Evolutionary conservation across 83 land plant genomes (phyloP).

Genomic region (Picea mariana): DNA sequence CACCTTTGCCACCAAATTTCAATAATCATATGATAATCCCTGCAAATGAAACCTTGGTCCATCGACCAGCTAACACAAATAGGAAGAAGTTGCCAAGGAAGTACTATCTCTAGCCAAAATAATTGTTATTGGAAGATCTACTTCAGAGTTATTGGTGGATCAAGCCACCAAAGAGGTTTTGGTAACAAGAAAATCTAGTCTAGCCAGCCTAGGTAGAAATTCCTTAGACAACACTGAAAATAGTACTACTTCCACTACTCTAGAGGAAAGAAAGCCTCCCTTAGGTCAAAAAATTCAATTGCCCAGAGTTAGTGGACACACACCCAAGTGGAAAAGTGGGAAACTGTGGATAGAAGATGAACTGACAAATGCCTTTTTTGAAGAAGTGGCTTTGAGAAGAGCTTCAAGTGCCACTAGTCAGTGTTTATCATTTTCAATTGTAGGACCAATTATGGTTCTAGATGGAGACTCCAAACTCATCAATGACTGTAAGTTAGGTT

Average conservation of each 20-base stretch:
- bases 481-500: too few relatives aligned
- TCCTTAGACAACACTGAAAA: not conserved
- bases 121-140: not conserved
- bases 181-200: not conserved
- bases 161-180: constrained; percentile 1
- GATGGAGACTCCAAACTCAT: not conserved
- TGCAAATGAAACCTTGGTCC: too few relatives aligned
- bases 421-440: constrained; percentile 11
- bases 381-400: not conserved
- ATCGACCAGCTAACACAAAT: too few relatives aligned
- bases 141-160: not conserved
- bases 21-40: too few relatives aligned
- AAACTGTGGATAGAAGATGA: not conserved
- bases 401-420: not conserved
- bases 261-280: not conserved
- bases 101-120: not conserved
- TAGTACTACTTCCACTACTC: not conserved
- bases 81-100: not conserved
- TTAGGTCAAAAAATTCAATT: not conserved
- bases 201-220: not conserved
- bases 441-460: not conserved
- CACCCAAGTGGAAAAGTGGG: constrained; percentile 11
- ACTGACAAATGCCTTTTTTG: not conserved
- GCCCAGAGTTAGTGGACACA: not conserved
- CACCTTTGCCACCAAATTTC: too few relatives aligned